phyloP scores from a whole-genome alignment of 2,329 filamentous ascomycete genomes.

The Ceratocystis cubensis region DNA sequence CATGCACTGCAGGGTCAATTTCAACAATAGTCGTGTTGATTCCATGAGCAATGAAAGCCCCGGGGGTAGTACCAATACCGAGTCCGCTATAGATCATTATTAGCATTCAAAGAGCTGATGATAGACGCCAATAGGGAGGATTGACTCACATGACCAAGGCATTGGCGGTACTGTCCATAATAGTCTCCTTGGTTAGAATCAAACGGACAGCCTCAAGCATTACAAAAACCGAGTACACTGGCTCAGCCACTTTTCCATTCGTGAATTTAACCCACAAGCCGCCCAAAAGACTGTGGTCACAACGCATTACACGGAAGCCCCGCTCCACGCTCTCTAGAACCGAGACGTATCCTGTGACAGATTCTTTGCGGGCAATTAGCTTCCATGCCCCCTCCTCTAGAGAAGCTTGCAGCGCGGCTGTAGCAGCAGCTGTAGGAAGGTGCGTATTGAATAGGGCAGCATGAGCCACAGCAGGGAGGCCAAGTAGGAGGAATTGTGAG shows the following conservation, averaged over 20 bases:
- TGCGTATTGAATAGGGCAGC: slow-evolving; percentile 63
- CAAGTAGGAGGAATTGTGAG: slow-evolving; percentile 42
- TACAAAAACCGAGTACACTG: slow-evolving; percentile 90
- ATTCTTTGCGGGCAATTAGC: slow-evolving; percentile 71
- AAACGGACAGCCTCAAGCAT: slow-evolving; percentile 88
- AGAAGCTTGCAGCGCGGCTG: slow-evolving; percentile 50
- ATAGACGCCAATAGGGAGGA: background rate
- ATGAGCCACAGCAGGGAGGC: slow-evolving; percentile 61
- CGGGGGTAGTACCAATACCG: slow-evolving; percentile 82
- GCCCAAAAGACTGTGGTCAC: slow-evolving; percentile 86
- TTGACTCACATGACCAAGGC: slow-evolving; percentile 69
- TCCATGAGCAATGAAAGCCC: slow-evolving; percentile 73
- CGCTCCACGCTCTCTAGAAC: slow-evolving; percentile 63
- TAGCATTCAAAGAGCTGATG: background rate
- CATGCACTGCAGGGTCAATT: slow-evolving; percentile 79
- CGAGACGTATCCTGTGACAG: slow-evolving; percentile 81
- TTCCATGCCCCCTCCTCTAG: slow-evolving; percentile 56
- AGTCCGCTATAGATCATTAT: slow-evolving; percentile 53
- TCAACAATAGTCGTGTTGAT: slow-evolving; percentile 91
- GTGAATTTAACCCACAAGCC: slow-evolving; percentile 66
- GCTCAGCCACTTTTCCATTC: slow-evolving; percentile 55
- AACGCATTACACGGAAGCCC: slow-evolving; percentile 71
- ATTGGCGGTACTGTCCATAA: slow-evolving; percentile 53
- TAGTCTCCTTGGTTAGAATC: slow-evolving; percentile 45
- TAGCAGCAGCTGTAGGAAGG: slow-evolving; percentile 48